A percentile compares a stretch with the other conserved stretches of the same genome.
These are phyloP conservation scores for Chionographis japonica DNA, from an alignment of 106 monocot species.

Conservation along the genomic window DNA sequence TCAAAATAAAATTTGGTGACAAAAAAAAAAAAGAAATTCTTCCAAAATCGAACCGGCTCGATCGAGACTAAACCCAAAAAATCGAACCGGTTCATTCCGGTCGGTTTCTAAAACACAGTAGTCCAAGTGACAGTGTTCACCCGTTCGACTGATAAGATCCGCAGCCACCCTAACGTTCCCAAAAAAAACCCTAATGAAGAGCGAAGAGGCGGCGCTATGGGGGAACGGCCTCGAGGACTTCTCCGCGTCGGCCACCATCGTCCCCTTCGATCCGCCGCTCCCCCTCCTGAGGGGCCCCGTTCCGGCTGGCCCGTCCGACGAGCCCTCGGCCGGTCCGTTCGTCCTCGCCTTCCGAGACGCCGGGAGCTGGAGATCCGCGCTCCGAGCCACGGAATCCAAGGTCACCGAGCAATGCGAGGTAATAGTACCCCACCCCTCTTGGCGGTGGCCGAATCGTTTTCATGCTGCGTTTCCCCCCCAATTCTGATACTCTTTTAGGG, in stretches of 20 bases:
- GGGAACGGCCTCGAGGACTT: slow-evolving; percentile 30
- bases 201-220: slow-evolving; percentile 3
- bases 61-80: too few relatives aligned
- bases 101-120: too few relatives aligned
- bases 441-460: not conserved
- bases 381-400: slow-evolving; percentile 47
- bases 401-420: slow-evolving; percentile 80
- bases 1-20: too few relatives aligned
- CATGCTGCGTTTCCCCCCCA: not conserved
- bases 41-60: too few relatives aligned
- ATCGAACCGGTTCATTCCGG: too few relatives aligned
- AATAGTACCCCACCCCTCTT: not conserved
- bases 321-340: slow-evolving; percentile 46
- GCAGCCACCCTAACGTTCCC: too few relatives aligned
- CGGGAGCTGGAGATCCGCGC: slow-evolving; percentile 53
- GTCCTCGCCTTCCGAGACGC: slow-evolving; percentile 73
- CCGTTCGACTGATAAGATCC: too few relatives aligned
- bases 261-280: slow-evolving; percentile 64
- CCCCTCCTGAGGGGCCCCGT: slow-evolving; percentile 66
- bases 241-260: slow-evolving; percentile 61
- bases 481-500: not conserved
- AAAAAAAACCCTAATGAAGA: too few relatives aligned
- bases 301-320: slow-evolving; percentile 33
- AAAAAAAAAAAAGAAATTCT: too few relatives aligned
- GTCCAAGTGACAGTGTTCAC: too few relatives aligned